Base-by-base conservation (phyloP, 2,329 filamentous ascomycete species). In the Aspergillus nomiae region DNA sequence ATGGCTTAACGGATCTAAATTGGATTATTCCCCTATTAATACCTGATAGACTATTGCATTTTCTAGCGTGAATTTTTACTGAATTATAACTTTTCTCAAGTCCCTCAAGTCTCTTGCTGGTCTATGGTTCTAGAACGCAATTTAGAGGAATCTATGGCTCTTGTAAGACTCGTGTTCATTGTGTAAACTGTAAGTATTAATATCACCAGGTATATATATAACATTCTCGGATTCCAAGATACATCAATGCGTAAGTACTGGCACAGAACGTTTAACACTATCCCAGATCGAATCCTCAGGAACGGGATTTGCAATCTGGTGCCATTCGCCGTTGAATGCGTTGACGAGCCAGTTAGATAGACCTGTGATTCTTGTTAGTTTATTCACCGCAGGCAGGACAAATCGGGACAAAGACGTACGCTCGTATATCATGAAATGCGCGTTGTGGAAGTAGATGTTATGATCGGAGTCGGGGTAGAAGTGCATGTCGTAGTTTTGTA, bases 391-490 rank as follows among this genome's bases (percentile, higher is more conserved):
- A 26, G 41, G 2, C 4, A 24, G 24, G 32, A 24, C 41, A 38
- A 19, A 3, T 6, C 6, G 10, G 28, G 36, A 48, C 19, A 4
- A 5, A 11, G 36, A 64, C 92, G 85, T 82, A 96, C 92, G 96
- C 69, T 97, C 91, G 74, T 95, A 98, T 8, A 99, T 94, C 70
- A 98, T 92, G 61, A 83, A 84, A 75, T 97, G 94, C 32, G 92
- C 96, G 75, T 94, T 94, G 76, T 99, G 94, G 75, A 98, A 99
- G 74, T 88, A 92, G 65, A 99, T 99, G 65, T 90, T 87, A 77
- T 99, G 95, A 79, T 99, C 93, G 59, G 92, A 96, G 76, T 99
- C 95, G 0, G 95, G 95, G 79, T 97, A 99, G 61, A 98, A 88
- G 76, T 98, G 94, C 14, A 99, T 88, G 74, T 99, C 95, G 72